phyloP scores from a whole-genome alignment of 2,329 filamentous ascomycete species.

The Diplodia seriata region DNA sequence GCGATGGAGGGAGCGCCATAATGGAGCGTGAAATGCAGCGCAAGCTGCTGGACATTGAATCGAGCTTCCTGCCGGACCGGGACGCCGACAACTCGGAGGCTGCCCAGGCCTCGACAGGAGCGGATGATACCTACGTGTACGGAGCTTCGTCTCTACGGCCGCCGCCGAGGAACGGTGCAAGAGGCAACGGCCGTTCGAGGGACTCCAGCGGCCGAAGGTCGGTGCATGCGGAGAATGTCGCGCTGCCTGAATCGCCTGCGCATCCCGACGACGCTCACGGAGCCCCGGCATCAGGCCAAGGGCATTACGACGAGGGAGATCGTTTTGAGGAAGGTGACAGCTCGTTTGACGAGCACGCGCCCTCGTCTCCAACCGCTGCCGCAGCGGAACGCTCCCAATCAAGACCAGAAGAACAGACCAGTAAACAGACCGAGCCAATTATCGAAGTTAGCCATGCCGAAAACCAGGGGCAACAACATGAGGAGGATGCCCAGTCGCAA shows the following conservation, averaged over 20 bases:
- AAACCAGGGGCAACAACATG: slow-evolving; percentile 25
- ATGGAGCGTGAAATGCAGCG: slow-evolving; percentile 66
- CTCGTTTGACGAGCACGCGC: slow-evolving; percentile 44
- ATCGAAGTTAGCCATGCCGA: slow-evolving; percentile 29
- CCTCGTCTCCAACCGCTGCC: slow-evolving; percentile 54
- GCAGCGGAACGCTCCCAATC: slow-evolving; percentile 48
- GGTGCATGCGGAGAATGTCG: slow-evolving; percentile 32
- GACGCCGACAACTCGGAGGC: slow-evolving; percentile 53
- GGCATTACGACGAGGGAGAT: slow-evolving; percentile 38
- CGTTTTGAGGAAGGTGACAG: slow-evolving; percentile 41
- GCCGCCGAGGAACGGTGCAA: slow-evolving; percentile 13
- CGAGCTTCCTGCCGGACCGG: slow-evolving; percentile 68
- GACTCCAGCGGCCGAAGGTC: slow-evolving; percentile 22
- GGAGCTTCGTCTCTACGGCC: slow-evolving; percentile 40
- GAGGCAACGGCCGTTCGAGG: slow-evolving; percentile 3
- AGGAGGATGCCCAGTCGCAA: slow-evolving; percentile 25
- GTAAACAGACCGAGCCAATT: slow-evolving; percentile 22
- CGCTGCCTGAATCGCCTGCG: slow-evolving; percentile 44
- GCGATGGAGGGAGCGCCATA: slow-evolving; percentile 50
- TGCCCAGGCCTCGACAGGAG: slow-evolving; percentile 42
- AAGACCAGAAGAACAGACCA: slow-evolving; percentile 26
- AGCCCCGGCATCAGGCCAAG: slow-evolving; percentile 45
- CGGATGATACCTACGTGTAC: slow-evolving; percentile 57
- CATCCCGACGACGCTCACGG: slow-evolving; percentile 54
- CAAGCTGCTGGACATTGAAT: slow-evolving; percentile 67